Evolutionary conservation across 2,329 filamentous ascomycete genomes (phyloP).

Genomic region (Westerdykella aurantiaca): DNA sequence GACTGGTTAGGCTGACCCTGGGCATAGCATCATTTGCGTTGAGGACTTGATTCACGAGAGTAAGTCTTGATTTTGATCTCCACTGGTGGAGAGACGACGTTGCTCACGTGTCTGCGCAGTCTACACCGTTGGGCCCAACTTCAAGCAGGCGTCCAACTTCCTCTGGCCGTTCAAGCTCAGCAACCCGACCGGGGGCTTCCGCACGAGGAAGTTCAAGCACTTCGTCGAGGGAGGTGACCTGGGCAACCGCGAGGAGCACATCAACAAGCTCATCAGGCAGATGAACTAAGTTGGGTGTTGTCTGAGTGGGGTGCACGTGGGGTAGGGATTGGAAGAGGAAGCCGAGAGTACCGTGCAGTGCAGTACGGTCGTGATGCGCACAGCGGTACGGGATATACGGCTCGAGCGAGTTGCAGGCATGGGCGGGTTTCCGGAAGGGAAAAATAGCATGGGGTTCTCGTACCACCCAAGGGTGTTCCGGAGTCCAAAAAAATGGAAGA

Average conservation of each 20-base stretch:
- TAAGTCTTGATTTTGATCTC: constrained; percentile 33
- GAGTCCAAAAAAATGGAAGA: constrained; percentile 4
- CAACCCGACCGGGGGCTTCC: constrained; percentile 97
- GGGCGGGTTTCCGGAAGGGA: constrained; percentile 8
- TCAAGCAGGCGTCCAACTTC: constrained; percentile 99
- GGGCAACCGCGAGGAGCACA: constrained; percentile 97
- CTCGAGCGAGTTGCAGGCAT: neutral
- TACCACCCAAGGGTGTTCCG: constrained; percentile 4
- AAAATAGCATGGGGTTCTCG: constrained; percentile 1
- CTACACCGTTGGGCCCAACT: constrained; percentile 94
- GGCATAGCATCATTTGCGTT: constrained; percentile 76
- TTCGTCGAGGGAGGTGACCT: constrained; percentile 98
- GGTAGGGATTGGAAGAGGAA: neutral
- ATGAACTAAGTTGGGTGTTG: constrained; percentile 70
- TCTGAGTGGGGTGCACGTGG: neutral
- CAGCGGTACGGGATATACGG: no score
- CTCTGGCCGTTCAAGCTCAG: constrained; percentile 99
- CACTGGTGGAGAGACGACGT: neutral
- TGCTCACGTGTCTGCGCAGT: constrained; percentile 6
- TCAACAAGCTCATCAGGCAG: constrained; percentile 92
- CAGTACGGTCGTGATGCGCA: no score
- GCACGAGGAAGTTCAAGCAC: constrained; percentile 96
- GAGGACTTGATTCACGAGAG: constrained; percentile 99
- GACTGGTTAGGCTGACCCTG: constrained; percentile 2
- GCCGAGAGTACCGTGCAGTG: constrained; percentile 1